Evolutionary conservation across 352 stramenopile species (phyloP), one percentile per base, ranked within the genome.

Genomic region (Globisporangium orthogonon): DNA sequence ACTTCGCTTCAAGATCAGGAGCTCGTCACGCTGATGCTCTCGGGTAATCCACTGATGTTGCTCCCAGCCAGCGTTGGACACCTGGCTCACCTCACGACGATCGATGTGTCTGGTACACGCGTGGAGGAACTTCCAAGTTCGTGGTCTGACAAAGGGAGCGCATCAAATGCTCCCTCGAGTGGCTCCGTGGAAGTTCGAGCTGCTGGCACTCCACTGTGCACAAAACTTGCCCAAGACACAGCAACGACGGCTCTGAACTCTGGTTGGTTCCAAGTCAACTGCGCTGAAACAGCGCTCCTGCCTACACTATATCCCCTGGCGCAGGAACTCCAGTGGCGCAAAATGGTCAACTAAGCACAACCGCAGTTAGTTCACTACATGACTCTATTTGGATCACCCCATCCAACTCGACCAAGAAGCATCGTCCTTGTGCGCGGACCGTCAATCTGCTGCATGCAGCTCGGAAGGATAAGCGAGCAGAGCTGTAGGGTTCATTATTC

Each of bases 261-360:
- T 23, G 40, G 50, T 14, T 40, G 39, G 50, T 57, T 62, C 31
- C 56, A 39, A n/a, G 14, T 62, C 23, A 53, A 44, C 44, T 57
- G 56, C 44, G 31, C 52, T 18, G 33, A 43, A 14, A 13, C 39
- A 43, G 46, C 29, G 33, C 29, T 17, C 18, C 33, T 14, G 17
- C 33, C 35, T 9, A 49, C 35, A 0, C 45, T 60, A 18, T 54
- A 43, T 15, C 54, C 54, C n/a, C 54, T 60, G 11, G 45, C 33
- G 5, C 44, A 60, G 23, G 54, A 60, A 13, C 0, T 54, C 33
- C 43, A 18, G 4, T 60, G 45, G 45, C 54, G 54, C 10, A 33
- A 29, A 13, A 37, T 3, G 9, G 35, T 41, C 17, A 17, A 13
- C n/a, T 49, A 17, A 39, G 46, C 41, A 35, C 46, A 52, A 35